Evolutionary conservation across 371 early-diverging fungal species (phyloP), one percentile per base, ranked within the genome.

Genomic region (Lichtheimia hyalospora): DNA sequence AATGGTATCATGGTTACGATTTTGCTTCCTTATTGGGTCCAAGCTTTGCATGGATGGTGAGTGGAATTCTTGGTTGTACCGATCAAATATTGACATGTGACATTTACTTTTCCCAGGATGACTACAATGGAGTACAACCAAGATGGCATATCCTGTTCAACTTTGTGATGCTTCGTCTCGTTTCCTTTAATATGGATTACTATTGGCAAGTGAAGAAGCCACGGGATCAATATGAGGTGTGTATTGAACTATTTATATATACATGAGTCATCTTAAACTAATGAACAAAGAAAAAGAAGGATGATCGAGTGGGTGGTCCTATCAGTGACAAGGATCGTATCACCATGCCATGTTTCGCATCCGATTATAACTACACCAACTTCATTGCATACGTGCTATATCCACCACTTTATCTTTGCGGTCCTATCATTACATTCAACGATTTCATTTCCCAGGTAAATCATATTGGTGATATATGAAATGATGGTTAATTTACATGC

Each of bases 341-440:
- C n/a, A 70, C 74, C 34, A 61, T 60, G 4, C 79, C 92, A 8
- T 75, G 81, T 24, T 62, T 71, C 20, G 57, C 57, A 2, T 63
- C 72, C 6, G 93, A 94, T 49, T 98, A 94, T 74, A 88, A 77
- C 58, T 83, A 89, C 53, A 52, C 74, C 49, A 78, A 90, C 63
- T 97, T 92, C 64, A 70, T 92, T 56, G 80, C 88, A 0, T 97
- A 94, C 69, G 64, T 90, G 12, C 62, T 94, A 10, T 98, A 98
- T 61, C 85, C 90, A 1, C 98, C 98, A 1, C 79, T 98, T 34
- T 95, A 92, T 60, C 70, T 96, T 39, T 95, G 97, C 24, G 98
- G 98, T 0, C 98, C 98, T 7, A 96, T 98, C 52, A 89, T 96
- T 61, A 89, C 96, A 0, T 98, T 87, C 75, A 97, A 97, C 72